Conservation (phyloP, 1,284 basidiomycete species). For the Leccinum insolens region DNA sequence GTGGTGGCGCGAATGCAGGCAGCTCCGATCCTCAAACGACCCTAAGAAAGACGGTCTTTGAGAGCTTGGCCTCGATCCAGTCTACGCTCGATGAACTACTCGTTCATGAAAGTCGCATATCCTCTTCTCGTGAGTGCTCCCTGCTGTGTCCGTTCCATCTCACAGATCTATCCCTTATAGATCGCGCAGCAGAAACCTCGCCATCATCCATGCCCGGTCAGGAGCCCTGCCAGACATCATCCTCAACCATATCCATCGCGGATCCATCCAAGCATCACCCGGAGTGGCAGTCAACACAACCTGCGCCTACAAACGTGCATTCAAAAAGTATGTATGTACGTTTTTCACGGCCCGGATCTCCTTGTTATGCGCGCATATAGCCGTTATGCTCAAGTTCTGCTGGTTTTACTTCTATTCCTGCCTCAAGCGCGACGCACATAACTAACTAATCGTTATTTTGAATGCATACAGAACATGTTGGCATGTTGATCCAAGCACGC, state of each 20-base stretch:
- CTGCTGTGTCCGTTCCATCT: not conserved
- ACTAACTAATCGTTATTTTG: not conserved
- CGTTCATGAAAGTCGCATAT: conserved; percentile 5
- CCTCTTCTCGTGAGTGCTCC: conserved; percentile 17
- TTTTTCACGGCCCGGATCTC: not conserved
- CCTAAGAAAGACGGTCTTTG: conserved; percentile 11
- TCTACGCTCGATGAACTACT: conserved; percentile 24
- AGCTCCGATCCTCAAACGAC: not conserved
- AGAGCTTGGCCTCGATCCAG: conserved; percentile 26
- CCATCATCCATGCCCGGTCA: not conserved
- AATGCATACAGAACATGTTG: conserved; percentile 13
- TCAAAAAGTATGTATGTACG: conserved; percentile 16
- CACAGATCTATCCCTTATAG: conserved; percentile 4
- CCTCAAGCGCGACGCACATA: not conserved
- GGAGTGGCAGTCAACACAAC: not conserved
- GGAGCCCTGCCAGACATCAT: not conserved
- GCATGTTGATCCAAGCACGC: conserved; percentile 16
- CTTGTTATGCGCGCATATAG: not conserved
- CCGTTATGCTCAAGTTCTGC: not conserved
- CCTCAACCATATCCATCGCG: not conserved
- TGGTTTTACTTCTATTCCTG: not conserved
- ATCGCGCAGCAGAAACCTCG: not conserved
- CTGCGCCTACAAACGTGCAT: not conserved
- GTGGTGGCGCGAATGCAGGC: not conserved
- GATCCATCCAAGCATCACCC: not conserved